A percentile compares a stretch with the other conserved stretches of the same genome.
Conservation (phyloP, 1,139 yeast species). For the Saccharomyces hybrid region DNA sequence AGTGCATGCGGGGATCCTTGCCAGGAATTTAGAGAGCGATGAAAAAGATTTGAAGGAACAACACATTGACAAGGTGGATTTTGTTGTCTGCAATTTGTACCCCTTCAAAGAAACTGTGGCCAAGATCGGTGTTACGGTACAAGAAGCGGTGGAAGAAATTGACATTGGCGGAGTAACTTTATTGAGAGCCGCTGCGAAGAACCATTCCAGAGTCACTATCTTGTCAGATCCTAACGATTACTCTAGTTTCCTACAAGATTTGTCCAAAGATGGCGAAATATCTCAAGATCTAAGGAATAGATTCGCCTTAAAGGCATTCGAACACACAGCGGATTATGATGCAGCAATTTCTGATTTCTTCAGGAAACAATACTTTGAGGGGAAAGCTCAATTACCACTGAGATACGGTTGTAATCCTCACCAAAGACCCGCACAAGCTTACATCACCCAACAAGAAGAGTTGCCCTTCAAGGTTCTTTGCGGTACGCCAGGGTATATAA, state of each 20-base stretch:
- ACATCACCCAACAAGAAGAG: constrained; percentile 66
- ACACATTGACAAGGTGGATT: constrained; percentile 91
- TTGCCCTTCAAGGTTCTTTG: constrained; percentile 88
- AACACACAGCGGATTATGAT: constrained; percentile 96
- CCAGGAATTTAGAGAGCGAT: constrained; percentile 84
- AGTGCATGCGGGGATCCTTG: constrained; percentile 96
- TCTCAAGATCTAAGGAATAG: constrained; percentile 67
- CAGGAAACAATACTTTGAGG: constrained; percentile 94
- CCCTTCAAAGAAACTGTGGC: constrained; percentile 97
- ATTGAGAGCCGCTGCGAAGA: constrained; percentile 96
- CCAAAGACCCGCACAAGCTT: constrained; percentile 98
- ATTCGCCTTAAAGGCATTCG: constrained; percentile 92
- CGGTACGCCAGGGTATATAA: constrained; percentile 97
- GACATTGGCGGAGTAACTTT: constrained; percentile 98
- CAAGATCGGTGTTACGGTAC: constrained; percentile 89
- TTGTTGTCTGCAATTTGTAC: constrained; percentile 91
- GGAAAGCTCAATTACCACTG: constrained; percentile 78
- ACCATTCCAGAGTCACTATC: constrained; percentile 91
- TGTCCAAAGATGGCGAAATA: constrained; percentile 57
- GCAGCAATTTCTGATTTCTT: constrained; percentile 92
- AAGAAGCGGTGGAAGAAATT: constrained; percentile 96
- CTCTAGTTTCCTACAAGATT: constrained; percentile 75
- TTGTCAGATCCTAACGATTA: constrained; percentile 91
- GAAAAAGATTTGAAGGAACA: constrained; percentile 80
- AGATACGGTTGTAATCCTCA: constrained; percentile 99